Evolutionary conservation across 139 green algal genomes (phyloP).

Genomic region (Mesotaenium endlicherianum): DNA sequence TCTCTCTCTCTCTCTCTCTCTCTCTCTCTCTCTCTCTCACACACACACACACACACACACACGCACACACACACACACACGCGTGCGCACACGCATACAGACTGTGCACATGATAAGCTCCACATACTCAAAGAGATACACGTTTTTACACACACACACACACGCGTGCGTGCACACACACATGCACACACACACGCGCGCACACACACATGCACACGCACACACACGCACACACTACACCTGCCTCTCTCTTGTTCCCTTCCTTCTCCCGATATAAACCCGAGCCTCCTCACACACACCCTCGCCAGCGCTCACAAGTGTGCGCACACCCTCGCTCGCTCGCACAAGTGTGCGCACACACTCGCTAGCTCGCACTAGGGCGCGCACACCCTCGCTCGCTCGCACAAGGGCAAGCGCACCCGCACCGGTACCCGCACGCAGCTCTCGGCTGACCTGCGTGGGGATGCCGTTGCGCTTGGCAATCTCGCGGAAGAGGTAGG

Average conservation of each 20-base stretch:
- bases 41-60: too few species aligned
- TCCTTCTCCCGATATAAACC: too few species aligned
- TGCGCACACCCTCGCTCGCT: neutral
- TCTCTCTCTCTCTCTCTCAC: too few species aligned
- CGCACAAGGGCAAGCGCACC: neutral
- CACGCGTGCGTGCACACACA: neutral
- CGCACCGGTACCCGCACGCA: slow-evolving; percentile 77
- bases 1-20: too few species aligned
- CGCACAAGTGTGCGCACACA: neutral
- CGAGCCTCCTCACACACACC: too few species aligned
- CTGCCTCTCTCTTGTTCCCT: too few species aligned
- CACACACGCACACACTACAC: slow-evolving; percentile 7
- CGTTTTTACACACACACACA: neutral
- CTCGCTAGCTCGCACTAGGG: too few species aligned
- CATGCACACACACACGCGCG: neutral
- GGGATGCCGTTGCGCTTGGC: slow-evolving; percentile 67
- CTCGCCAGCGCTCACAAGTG: too few species aligned
- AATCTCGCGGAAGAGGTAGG: slow-evolving; percentile 81
- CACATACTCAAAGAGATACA: neutral
- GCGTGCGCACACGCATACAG: too few species aligned
- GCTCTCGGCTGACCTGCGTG: slow-evolving; percentile 67
- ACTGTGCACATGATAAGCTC: slow-evolving; percentile 84
- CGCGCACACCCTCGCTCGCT: neutral
- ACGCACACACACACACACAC: neutral
- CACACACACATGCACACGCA: neutral